phyloP scores from a whole-genome alignment of 768 basidiomycete species.

The Scleroderma citrinum region DNA sequence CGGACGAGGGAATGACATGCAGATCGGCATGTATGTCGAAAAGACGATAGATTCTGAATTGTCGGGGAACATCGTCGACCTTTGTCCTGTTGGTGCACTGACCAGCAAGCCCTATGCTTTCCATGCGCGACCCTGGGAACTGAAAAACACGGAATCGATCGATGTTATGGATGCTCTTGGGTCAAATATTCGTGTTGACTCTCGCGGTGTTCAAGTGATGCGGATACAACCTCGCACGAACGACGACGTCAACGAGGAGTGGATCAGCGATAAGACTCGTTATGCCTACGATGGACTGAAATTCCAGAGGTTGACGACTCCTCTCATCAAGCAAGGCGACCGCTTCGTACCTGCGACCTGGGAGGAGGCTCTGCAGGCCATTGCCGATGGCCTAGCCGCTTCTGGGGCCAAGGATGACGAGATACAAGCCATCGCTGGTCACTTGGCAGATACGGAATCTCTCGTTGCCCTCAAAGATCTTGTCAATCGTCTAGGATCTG shows the following conservation, averaged over 20 bases:
- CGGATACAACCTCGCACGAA: constrained; percentile 93
- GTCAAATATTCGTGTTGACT: constrained; percentile 94
- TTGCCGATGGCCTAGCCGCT: constrained; percentile 69
- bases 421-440: constrained; percentile 92
- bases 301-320: constrained; percentile 92
- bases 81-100: constrained; percentile 96
- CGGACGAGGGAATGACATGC: constrained; percentile 95
- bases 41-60: constrained; percentile 97
- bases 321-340: constrained; percentile 86
- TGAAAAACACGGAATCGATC: constrained; percentile 96
- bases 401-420: constrained; percentile 87
- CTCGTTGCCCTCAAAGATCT: constrained; percentile 93
- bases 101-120: constrained; percentile 99
- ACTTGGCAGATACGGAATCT: constrained; percentile 90
- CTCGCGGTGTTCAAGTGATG: constrained; percentile 94
- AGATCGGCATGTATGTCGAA: constrained; percentile 97
- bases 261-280: constrained; percentile 99
- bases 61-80: constrained; percentile 93
- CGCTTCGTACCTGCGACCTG: constrained; percentile 87
- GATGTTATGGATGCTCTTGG: constrained; percentile 96
- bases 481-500: constrained; percentile 88
- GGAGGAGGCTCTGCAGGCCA: constrained; percentile 79
- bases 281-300: constrained; percentile 93
- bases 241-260: constrained; percentile 98
- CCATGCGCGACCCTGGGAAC: constrained; percentile 96